Evolutionary conservation across 2,329 filamentous ascomycete species (phyloP), one percentile per base, ranked within the genome.

Genomic region (Exophiala bonariae): DNA sequence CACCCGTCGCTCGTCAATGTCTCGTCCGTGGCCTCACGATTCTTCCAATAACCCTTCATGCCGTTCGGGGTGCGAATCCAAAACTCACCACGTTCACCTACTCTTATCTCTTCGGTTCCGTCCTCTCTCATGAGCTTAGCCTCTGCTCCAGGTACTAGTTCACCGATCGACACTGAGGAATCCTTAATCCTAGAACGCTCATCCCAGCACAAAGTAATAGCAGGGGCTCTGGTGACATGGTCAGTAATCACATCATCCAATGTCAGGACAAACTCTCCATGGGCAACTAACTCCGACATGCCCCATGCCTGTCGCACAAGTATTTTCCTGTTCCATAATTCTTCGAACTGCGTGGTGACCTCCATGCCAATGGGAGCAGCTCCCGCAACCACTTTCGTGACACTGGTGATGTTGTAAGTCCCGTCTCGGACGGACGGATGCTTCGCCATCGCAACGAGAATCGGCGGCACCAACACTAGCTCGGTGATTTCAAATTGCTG

Each of bases 71-170:
- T 92, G 49, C 87, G 85, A 59, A 97, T 86, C 77, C 85, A 89
- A 63, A 97, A 90, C 71, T 97, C 92, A 59, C 92, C 92, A 0
- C 85, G 86, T 34, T 82, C 80, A 51, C 91, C 82, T 55, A 86
- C 82, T 7, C 72, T 77, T 0, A 78, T 85, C 44, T 92, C 76
- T 61, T 92, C 87, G 5, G 74, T 71, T 1, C 86, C 87, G 50
- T 90, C 83, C 1, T 75, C 66, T 3, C 80, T 81, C 14, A 93
- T 67, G 3, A 95, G 69, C 58, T 85, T 85, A 33, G 77, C 85
- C 47, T 81, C 79, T 26, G 76, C 69, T 1, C 79, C 81, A 0
- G 87, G 83, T 0, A 89, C 49, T 0, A 95, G 71, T 3, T 78
- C 84, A 3, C 87, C 86, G 39, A 84, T 76, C 68, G 79, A 79